These are phyloP conservation scores for Scutellaria minor DNA, from an alignment of 257 asterid genomes.

Conservation along the genomic window DNA sequence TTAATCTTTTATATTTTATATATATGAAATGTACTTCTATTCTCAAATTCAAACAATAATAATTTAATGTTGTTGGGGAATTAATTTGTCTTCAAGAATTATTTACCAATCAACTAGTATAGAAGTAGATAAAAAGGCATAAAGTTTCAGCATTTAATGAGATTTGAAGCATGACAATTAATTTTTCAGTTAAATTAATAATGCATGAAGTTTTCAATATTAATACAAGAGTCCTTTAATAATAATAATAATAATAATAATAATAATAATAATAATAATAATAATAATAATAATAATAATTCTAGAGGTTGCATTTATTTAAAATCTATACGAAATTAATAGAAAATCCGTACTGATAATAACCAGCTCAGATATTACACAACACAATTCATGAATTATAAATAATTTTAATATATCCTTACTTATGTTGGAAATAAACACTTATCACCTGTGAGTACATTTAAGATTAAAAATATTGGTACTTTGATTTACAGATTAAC, in stretches of 20 bases:
- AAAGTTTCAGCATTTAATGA: constrained; percentile 29
- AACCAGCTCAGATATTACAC: neutral
- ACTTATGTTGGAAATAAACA: neutral
- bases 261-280: too few species aligned
- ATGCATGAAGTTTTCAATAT: too few species aligned
- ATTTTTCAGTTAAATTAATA: neutral
- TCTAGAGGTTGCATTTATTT: too few species aligned
- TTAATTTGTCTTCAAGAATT: neutral
- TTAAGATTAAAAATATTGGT: too few species aligned
- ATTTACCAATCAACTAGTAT: neutral
- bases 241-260: too few species aligned
- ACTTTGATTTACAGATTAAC: too few species aligned
- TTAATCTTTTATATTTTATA: too few species aligned
- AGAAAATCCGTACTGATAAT: neutral
- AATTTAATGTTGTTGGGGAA: too few species aligned
- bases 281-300: too few species aligned
- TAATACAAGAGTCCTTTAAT: too few species aligned
- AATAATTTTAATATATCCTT: too few species aligned
- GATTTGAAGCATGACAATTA: neutral
- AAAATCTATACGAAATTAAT: neutral
- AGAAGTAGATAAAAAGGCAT: constrained; percentile 15
- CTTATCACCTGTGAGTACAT: too few species aligned
- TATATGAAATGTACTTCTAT: neutral
- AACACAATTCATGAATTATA: neutral
- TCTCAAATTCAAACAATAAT: neutral